These are phyloP conservation scores for Heritiera littoralis DNA, from an alignment of 345 rosid species.

Conservation along the genomic window DNA sequence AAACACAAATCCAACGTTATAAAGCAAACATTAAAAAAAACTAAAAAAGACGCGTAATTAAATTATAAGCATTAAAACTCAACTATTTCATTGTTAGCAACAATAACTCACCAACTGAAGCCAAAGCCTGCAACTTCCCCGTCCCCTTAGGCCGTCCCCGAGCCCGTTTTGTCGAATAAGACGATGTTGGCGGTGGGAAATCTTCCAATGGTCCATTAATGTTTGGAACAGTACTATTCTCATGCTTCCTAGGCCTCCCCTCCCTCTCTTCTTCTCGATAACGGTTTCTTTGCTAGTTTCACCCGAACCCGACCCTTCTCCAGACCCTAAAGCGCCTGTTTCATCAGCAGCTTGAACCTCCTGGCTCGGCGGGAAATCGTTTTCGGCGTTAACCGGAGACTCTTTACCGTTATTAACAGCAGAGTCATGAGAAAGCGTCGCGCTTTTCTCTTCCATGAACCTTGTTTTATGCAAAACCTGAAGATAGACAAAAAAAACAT, in stretches of 20 bases:
- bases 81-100: neutral
- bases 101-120: conserved; percentile 30
- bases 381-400: neutral
- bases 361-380: neutral
- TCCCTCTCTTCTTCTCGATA: conserved; percentile 8
- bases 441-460: neutral
- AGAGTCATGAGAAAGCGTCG: neutral
- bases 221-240: neutral
- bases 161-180: conserved; percentile 7
- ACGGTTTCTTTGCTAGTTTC: neutral
- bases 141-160: conserved; percentile 16
- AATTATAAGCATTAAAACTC: neutral
- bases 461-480: conserved; percentile 6
- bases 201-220: neutral
- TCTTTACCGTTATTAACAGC: neutral
- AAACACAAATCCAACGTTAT: neutral
- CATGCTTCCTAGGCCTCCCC: conserved; percentile 13
- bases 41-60: neutral
- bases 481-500: neutral
- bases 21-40: neutral
- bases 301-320: conserved; percentile 1
- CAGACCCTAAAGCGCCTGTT: neutral
- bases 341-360: neutral
- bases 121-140: conserved; percentile 10
- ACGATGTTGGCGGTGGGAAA: neutral